phyloP scores from a whole-genome alignment of 2,329 filamentous ascomycete genomes.

The Bipolaris bicolor region DNA sequence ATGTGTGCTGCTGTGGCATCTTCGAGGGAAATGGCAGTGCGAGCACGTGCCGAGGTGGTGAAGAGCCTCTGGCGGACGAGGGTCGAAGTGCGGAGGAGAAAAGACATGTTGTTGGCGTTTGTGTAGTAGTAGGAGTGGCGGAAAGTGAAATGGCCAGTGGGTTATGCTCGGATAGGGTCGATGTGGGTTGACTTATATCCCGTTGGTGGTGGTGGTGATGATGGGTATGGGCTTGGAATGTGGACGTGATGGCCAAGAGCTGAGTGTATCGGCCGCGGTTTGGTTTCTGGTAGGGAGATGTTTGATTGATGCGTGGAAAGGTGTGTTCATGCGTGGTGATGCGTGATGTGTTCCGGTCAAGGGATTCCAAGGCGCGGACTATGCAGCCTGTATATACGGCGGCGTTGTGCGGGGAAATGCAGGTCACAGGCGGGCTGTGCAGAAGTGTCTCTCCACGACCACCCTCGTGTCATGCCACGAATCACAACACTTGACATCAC shows the following conservation, averaged over 20 bases:
- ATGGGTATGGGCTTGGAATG: conserved; percentile 1
- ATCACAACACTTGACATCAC: conserved; percentile 36
- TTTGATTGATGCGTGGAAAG: conserved; percentile 21
- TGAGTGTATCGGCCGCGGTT: conserved; percentile 29
- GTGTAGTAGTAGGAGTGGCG: conserved; percentile 13
- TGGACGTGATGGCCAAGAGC: conserved; percentile 17
- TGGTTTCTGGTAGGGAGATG: conserved; percentile 11
- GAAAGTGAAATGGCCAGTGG: conserved; percentile 4
- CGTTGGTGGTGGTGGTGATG: neutral
- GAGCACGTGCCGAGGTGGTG: conserved; percentile 38
- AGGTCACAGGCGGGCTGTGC: conserved; percentile 39
- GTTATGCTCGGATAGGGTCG: conserved; percentile 7
- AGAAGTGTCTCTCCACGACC: conserved; percentile 34
- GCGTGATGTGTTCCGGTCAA: conserved; percentile 21
- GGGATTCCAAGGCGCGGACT: conserved; percentile 21
- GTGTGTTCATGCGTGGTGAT: conserved; percentile 13
- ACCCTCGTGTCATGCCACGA: conserved; percentile 39
- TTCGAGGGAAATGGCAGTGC: conserved; percentile 32
- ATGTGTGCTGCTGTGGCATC: conserved; percentile 34
- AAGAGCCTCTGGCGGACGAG: conserved; percentile 37
- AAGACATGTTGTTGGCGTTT: conserved; percentile 35
- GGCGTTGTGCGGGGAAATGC: conserved; percentile 31
- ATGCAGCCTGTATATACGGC: conserved; percentile 33
- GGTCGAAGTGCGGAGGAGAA: conserved; percentile 32
- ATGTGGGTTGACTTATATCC: conserved; percentile 14